These are phyloP conservation scores for Cicer arietinum DNA, from an alignment of 306 rosid species.

Conservation along the genomic window DNA sequence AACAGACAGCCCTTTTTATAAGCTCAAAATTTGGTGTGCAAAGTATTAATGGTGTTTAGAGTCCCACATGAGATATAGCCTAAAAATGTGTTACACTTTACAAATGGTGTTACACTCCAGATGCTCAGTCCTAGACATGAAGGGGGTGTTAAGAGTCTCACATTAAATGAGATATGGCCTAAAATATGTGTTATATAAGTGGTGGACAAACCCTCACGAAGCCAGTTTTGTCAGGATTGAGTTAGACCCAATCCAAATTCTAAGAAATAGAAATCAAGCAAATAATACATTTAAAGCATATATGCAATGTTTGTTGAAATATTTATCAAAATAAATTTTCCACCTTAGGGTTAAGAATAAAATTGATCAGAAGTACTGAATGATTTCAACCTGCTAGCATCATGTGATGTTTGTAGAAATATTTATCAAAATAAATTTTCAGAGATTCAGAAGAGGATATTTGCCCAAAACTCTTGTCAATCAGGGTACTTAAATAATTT, in stretches of 20 bases:
- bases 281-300: conserved; percentile 9
- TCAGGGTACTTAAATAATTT: conserved; percentile 12
- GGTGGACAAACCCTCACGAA: no score
- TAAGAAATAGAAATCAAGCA: conserved; percentile 1
- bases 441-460: not conserved
- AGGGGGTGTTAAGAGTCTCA: no score
- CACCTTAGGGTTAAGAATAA: no score
- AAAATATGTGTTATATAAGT: no score
- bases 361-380: no score
- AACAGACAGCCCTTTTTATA: conserved; percentile 29
- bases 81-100: no score
- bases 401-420: conserved; percentile 22
- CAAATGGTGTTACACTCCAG: no score
- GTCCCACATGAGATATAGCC: no score
- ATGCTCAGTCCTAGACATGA: no score
- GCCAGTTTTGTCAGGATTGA: no score
- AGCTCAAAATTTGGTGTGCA: not conserved
- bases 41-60: not conserved
- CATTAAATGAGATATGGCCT: no score
- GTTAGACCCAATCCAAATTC: no score
- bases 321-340: conserved; percentile 1
- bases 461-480: not conserved
- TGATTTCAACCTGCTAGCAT: conserved; percentile 9
- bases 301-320: conserved; percentile 13
- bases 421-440: conserved; percentile 10